These are phyloP conservation scores for Dichotomocladium elegans DNA, from an alignment of 371 early-diverging fungal species.

Conservation along the genomic window DNA sequence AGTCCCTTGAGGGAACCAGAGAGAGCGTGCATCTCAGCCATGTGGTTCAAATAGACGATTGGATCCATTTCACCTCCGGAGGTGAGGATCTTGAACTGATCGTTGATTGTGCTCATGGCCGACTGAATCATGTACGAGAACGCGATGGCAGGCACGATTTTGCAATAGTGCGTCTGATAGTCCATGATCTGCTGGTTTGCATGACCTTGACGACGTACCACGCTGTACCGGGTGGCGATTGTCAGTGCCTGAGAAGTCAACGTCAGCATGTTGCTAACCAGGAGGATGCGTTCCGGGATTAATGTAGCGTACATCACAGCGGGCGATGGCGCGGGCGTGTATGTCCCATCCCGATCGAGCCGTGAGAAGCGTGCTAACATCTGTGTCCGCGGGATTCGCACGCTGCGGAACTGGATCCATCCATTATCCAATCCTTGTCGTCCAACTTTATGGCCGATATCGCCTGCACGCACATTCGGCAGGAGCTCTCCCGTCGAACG, in stretches of 20 bases:
- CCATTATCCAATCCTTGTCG: conserved; percentile 89
- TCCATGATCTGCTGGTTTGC: conserved; percentile 69
- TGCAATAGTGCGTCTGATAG: conserved; percentile 61
- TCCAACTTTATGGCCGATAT: conserved; percentile 79
- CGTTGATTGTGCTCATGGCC: conserved; percentile 13
- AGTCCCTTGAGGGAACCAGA: conserved; percentile 55
- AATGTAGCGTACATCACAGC: conserved; percentile 61
- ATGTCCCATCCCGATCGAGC: conserved; percentile 59
- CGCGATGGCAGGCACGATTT: conserved; percentile 56
- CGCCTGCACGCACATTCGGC: conserved; percentile 79
- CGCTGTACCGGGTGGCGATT: conserved; percentile 67
- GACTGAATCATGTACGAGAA: conserved; percentile 49
- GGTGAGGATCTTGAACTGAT: conserved; percentile 27
- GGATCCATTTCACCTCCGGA: conserved; percentile 40
- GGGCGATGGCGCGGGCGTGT: conserved; percentile 54
- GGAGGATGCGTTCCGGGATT: conserved; percentile 63
- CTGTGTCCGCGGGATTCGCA: conserved; percentile 80
- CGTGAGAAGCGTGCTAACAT: conserved; percentile 73
- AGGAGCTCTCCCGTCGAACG: conserved; percentile 65
- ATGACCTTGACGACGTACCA: conserved; percentile 61
- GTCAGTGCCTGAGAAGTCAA: conserved; percentile 52
- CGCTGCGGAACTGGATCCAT: conserved; percentile 89
- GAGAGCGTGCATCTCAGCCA: conserved; percentile 61
- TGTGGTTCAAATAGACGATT: conserved; percentile 44
- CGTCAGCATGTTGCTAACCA: conserved; percentile 36